Conservation (phyloP, 441 rosid genomes). For the Bocquillonia castaneifolia region DNA sequence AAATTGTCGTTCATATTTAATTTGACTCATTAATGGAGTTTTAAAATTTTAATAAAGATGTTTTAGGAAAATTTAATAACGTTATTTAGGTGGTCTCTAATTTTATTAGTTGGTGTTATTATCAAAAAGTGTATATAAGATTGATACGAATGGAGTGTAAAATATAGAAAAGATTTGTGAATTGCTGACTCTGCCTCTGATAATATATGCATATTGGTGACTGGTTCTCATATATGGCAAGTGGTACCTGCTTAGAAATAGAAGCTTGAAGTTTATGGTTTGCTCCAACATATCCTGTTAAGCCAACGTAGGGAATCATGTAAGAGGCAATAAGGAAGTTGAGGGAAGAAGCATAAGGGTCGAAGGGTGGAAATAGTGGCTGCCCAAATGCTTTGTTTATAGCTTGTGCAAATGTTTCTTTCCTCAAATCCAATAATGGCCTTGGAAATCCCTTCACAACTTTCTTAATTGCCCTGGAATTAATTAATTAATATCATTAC, state of each 20-base stretch:
- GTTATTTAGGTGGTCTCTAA: too few relatives aligned
- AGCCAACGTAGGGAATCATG: constrained; percentile 72
- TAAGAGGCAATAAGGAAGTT: constrained; percentile 80
- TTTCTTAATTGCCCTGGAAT: constrained; percentile 58
- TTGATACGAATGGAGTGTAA: too few relatives aligned
- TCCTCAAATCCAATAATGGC: constrained; percentile 69
- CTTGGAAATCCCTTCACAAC: constrained; percentile 69
- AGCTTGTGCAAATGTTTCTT: constrained; percentile 45
- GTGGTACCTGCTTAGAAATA: constrained; percentile 42
- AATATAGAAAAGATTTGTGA: not conserved
- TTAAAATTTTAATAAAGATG: too few relatives aligned
- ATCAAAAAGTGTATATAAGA: too few relatives aligned
- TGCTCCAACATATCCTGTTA: constrained; percentile 82
- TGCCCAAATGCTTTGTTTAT: constrained; percentile 57
- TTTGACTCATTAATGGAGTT: too few relatives aligned
- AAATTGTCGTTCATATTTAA: too few relatives aligned
- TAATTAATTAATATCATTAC: too few relatives aligned
- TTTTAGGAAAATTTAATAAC: too few relatives aligned
- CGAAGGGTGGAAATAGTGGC: constrained; percentile 56
- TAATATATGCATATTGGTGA: too few relatives aligned
- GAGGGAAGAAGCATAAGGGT: constrained; percentile 54
- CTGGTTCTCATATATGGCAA: too few relatives aligned
- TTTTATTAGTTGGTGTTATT: too few relatives aligned
- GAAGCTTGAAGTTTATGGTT: constrained; percentile 48
- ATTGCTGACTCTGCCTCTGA: too few relatives aligned